These are phyloP conservation scores for Exidia glandulosa DNA, from an alignment of 768 basidiomycete species.

Conservation along the genomic window DNA sequence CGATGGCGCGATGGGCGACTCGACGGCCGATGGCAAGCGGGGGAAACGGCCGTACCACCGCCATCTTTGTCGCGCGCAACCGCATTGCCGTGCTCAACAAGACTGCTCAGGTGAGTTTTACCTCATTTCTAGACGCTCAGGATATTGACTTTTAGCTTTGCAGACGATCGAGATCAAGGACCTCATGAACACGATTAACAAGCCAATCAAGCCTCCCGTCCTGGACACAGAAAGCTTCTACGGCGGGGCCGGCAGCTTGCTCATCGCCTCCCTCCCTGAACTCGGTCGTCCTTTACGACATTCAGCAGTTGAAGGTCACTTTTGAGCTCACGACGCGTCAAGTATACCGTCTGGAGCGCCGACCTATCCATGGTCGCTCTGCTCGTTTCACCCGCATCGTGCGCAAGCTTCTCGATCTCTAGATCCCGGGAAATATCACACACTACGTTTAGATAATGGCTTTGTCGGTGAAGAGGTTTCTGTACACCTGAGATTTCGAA, in stretches of 20 bases:
- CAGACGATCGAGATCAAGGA: slow-evolving; percentile 96
- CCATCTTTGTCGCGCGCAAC: slow-evolving; percentile 95
- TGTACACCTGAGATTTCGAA: no score
- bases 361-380: slow-evolving; percentile 89
- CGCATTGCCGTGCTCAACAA: slow-evolving; percentile 91
- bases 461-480: no score
- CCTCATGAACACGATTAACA: slow-evolving; percentile 84
- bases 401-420: no score
- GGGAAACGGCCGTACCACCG: slow-evolving; percentile 78
- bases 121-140: no score
- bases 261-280: slow-evolving; percentile 81
- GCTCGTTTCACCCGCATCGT: no score
- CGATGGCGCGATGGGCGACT: slow-evolving; percentile 74
- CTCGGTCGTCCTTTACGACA: slow-evolving; percentile 87
- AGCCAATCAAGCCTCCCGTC: slow-evolving; percentile 88
- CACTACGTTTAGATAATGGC: no score
- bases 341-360: slow-evolving; percentile 91
- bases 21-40: slow-evolving; percentile 83
- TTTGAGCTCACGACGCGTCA: slow-evolving; percentile 92
- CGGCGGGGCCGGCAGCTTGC: slow-evolving; percentile 88
- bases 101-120: slow-evolving; percentile 54
- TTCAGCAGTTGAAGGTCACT: slow-evolving; percentile 91
- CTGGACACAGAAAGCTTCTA: slow-evolving; percentile 98
- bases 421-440: no score
- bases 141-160: not conserved